phyloP scores from a whole-genome alignment of 495 filamentous ascomycete genomes.

The Xanthoparmelia taractica region DNA sequence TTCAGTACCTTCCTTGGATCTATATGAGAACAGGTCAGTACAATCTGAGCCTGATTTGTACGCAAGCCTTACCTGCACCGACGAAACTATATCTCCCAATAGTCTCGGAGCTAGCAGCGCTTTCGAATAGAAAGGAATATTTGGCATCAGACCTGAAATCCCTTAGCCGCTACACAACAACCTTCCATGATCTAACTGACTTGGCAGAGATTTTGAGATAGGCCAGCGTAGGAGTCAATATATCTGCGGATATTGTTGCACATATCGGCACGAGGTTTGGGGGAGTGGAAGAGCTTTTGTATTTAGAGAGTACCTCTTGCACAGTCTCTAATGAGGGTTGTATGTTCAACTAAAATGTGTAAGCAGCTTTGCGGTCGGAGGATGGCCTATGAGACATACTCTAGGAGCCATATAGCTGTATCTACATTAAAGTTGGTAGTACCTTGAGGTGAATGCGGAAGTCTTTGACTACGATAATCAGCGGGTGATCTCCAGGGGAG shows the following conservation, averaged over 20 bases:
- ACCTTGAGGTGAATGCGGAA: not conserved
- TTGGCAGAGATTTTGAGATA: constrained; percentile 80
- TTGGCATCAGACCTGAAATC: constrained; percentile 14
- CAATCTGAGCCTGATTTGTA: not conserved
- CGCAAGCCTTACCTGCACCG: constrained; percentile 56
- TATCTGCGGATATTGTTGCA: constrained; percentile 79
- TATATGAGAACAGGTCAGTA: constrained; percentile 25
- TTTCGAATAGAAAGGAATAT: constrained; percentile 78
- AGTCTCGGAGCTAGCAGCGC: constrained; percentile 80
- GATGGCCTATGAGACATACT: not conserved
- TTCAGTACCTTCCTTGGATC: constrained; percentile 79
- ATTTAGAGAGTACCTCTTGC: constrained; percentile 46
- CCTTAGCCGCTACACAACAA: not conserved
- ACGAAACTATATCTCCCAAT: constrained; percentile 94
- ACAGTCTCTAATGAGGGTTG: constrained; percentile 50
- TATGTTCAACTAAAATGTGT: constrained; percentile 26
- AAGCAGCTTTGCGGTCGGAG: not conserved
- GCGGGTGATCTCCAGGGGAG: not conserved
- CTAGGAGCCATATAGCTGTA: constrained; percentile 13
- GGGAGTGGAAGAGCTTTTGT: constrained; percentile 43
- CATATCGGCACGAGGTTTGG: constrained; percentile 83
- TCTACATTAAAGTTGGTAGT: no score
- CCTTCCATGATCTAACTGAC: constrained; percentile 38
- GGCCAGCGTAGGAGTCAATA: constrained; percentile 82
- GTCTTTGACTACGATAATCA: not conserved